Percentiles rank a stretch among this genome's conserved stretches.
These are phyloP conservation scores for Trifolium repens DNA, from an alignment of 306 rosid species.

Conservation along the genomic window DNA sequence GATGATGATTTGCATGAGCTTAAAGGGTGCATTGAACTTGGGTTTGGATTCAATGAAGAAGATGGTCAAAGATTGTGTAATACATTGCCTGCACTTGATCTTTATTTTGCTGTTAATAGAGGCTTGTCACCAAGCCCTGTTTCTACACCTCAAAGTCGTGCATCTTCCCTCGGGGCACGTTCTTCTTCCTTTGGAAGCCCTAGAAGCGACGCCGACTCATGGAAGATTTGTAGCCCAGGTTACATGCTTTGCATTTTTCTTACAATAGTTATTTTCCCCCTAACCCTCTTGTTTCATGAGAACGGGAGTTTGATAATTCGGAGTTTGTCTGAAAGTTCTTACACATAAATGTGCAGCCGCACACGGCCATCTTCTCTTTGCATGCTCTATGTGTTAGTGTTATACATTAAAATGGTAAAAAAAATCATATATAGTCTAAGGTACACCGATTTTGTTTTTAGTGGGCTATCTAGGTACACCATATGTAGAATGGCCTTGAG, in stretches of 20 bases:
- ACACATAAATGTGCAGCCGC: too few relatives aligned
- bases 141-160: conserved; percentile 69
- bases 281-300: background rate
- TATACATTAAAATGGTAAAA: background rate
- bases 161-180: conserved; percentile 58
- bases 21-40: conserved; percentile 85
- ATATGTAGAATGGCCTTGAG: too few relatives aligned
- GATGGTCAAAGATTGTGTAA: conserved; percentile 69
- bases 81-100: conserved; percentile 94
- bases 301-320: background rate
- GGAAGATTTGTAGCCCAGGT: conserved; percentile 97
- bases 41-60: conserved; percentile 95
- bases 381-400: too few relatives aligned
- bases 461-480: too few relatives aligned
- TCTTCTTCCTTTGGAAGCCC: conserved; percentile 71
- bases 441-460: too few relatives aligned
- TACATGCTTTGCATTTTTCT: background rate
- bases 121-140: conserved; percentile 67
- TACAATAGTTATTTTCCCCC: background rate
- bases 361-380: background rate
- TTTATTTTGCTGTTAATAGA: conserved; percentile 88
- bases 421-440: too few relatives aligned
- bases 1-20: conserved; percentile 86
- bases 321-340: too few relatives aligned
- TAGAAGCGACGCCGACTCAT: conserved; percentile 63